Evolutionary conservation across 2,329 filamentous ascomycete genomes (phyloP).

Genomic region (Cordyceps javanica): DNA sequence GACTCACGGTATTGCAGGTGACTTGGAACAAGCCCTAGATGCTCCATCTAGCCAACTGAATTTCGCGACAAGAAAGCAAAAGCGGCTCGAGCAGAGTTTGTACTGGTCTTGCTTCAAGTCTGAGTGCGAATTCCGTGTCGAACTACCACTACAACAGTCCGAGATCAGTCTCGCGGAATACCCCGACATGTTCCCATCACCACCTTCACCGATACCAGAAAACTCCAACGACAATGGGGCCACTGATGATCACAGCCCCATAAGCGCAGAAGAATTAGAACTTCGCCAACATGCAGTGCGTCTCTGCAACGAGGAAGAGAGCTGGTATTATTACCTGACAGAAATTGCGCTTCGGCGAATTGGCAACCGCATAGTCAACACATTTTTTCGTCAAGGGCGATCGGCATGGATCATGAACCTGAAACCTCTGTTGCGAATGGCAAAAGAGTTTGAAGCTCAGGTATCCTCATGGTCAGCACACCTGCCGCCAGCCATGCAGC

Average conservation of each 20-base stretch:
- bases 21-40: constrained; percentile 11
- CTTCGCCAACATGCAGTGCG: constrained; percentile 17
- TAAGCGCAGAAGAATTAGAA: constrained; percentile 15
- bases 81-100: constrained; percentile 31
- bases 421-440: constrained; percentile 17
- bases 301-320: constrained; percentile 26
- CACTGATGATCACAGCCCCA: neutral
- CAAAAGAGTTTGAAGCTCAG: constrained; percentile 20
- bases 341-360: constrained; percentile 36
- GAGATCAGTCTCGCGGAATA: constrained; percentile 29
- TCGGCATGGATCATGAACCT: constrained; percentile 17
- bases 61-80: constrained; percentile 14
- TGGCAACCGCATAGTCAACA: constrained; percentile 33
- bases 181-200: constrained; percentile 25
- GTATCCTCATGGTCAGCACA: constrained; percentile 20
- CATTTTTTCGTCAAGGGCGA: constrained; percentile 18
- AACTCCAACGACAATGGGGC: neutral
- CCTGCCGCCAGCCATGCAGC: constrained; percentile 16
- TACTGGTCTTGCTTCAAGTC: constrained; percentile 40
- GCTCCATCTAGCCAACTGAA: constrained; percentile 6
- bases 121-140: constrained; percentile 34
- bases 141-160: constrained; percentile 30
- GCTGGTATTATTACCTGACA: constrained; percentile 39
- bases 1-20: constrained; percentile 15
- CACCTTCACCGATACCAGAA: constrained; percentile 17